phyloP scores from a whole-genome alignment of 768 basidiomycete genomes.

The Solioccasus polychromus region DNA sequence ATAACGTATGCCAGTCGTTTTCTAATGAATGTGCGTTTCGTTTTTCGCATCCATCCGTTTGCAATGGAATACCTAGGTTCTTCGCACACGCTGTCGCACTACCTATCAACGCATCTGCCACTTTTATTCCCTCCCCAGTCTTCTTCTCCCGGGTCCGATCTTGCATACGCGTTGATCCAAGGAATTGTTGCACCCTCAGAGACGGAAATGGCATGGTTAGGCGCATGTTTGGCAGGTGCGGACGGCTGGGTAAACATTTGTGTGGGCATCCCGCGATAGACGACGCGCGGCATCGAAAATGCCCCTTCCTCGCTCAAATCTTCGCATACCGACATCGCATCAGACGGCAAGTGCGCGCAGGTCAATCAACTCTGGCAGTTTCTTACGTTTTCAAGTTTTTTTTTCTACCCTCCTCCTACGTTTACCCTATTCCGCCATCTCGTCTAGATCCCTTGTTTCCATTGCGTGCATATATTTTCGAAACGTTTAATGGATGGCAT shows the following conservation, averaged over 20 bases:
- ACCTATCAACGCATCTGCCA: conserved; percentile 72
- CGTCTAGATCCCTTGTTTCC: conserved; percentile 2
- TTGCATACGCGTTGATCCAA: conserved; percentile 80
- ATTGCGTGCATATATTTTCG: conserved; percentile 9
- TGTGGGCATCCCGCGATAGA: conserved; percentile 51
- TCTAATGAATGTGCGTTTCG: conserved; percentile 1
- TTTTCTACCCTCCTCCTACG: background rate
- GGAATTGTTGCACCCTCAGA: conserved; percentile 82
- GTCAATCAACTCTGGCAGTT: background rate
- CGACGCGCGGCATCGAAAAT: background rate
- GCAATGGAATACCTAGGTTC: conserved; percentile 46
- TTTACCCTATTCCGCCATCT: background rate
- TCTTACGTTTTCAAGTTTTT: background rate
- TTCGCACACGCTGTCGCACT: conserved; percentile 64
- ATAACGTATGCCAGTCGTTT: background rate
- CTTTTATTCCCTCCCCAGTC: conserved; percentile 67
- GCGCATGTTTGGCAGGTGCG: conserved; percentile 85
- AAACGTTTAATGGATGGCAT: conserved; percentile 13
- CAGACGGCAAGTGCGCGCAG: background rate
- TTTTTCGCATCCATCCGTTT: background rate
- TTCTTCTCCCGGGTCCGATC: conserved; percentile 41
- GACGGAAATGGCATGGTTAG: conserved; percentile 92
- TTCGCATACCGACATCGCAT: background rate
- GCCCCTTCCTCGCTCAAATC: background rate
- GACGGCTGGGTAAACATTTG: conserved; percentile 96